Evolutionary conservation across 345 rosid genomes (phyloP), one percentile per base, ranked within the genome.

Genomic region (Brassica nigra): DNA sequence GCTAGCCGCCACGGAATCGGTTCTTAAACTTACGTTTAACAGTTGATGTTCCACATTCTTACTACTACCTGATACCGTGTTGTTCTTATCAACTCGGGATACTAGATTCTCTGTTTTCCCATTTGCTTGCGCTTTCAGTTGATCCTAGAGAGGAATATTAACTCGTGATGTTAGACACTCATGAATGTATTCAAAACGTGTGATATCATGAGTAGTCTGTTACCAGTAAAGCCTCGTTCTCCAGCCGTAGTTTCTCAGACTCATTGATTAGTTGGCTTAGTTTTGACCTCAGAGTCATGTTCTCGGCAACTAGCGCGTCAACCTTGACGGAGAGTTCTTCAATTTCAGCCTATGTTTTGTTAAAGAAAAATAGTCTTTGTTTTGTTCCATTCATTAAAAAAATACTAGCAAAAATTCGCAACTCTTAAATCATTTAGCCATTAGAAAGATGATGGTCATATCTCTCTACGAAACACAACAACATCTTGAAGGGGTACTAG

Each of bases 151-250:
- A 52, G 4, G 61, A 52, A 68, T 5, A 6, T 59, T 3, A 62
- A 29, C 11, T 69, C 11, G 27, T 23, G 27, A 23, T 11, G 68
- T 55, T 57, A 66, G 7, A 11, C 15, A 52, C 16, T 52, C 16
- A 29, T 49, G 59, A 61, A 1, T 78, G 59, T 34, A 4, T 52
- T 52, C 6, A n/a, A 18, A 64, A 29, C 37, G 52, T 59, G 47
- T 39, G 30, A 10, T 63, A 66, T 66, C 20, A 49, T 52, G 23
- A 62, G 33, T 49, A 68, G 16, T 52, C 5, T 12, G 23, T 78
- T 75, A 95, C 99, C 96, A 82, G 15, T 68, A 95, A 79, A 14
- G 80, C 72, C 14, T 88, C 87, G 78, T 91, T 95, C 83, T 90
- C 96, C 61, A 80, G 79, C 84, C 92, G 88, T 31, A 95, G 81